Evolutionary conservation across 2,329 filamentous ascomycete species (phyloP), one percentile per base, ranked within the genome.

Genomic region (Ophidiomyces ophidiicola): DNA sequence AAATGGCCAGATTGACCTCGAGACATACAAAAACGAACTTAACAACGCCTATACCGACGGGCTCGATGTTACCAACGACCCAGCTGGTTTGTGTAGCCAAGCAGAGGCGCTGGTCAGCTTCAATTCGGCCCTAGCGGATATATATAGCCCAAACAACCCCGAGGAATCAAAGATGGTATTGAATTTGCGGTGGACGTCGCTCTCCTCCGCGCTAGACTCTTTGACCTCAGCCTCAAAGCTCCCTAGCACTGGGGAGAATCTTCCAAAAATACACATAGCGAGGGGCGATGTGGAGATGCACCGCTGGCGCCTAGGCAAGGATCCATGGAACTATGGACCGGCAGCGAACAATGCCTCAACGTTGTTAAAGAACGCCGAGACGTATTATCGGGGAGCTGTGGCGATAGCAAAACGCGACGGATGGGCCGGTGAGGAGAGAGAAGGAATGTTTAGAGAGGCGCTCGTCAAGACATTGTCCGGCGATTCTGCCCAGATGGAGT

Each of bases 31-130:
- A 35, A 51, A 57, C 25, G 59, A 64, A 33, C 48, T 69, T 14
- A 53, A 52, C 28, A 52, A 52, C 15, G 63, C 62, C 11, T 71
- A 66, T 47, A 51, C 53, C 3, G 49, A 57, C 2, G 57, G 57
- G 3, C 43, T 66, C 11, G 57, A 66, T 40, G 47, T 68, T 20
- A 56, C 63, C 1, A 50, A 54, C 14, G 62, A 69, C 26, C 65
- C 68, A 1, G 66, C 68, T 42, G 64, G 62, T 11, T 61, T 74
- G 6, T 70, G 69, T 43, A 67, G 64, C 30, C 69, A 73, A 51
- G 72, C 72, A 4, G 72, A 76, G 40, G 68, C 73, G 2, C 63
- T 78, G 10, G 60, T 70, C 10, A 61, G 68, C 8, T 68, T 74
- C 46, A 70, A 71, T 29, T 61, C 64, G n/a, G 64, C 67, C 6